Evolutionary conservation across 441 rosid genomes (phyloP).

Genomic region (Euphorbia schlechtendalii): DNA sequence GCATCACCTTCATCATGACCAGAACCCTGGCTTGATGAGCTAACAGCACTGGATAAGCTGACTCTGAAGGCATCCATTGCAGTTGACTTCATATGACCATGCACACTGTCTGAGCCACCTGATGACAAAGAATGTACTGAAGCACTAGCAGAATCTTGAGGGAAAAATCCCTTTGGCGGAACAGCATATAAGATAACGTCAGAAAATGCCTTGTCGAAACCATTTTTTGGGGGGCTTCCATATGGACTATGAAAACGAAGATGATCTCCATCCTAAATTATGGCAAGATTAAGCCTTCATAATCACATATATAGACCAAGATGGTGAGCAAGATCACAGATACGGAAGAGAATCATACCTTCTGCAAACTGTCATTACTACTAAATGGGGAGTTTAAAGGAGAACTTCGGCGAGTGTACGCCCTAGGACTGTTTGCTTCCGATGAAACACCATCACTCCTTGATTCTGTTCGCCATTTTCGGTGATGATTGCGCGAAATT

Average conservation of each 20-base stretch:
- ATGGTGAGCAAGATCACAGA: constrained; percentile 18
- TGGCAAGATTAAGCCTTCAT: constrained; percentile 15
- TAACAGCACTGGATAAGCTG: constrained; percentile 94
- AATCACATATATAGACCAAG: constrained; percentile 7
- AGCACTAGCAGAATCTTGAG: constrained; percentile 64
- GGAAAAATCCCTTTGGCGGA: constrained; percentile 75
- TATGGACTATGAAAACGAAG: constrained; percentile 76
- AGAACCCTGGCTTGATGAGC: constrained; percentile 98
- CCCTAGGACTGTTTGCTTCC: constrained; percentile 88
- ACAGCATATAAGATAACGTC: constrained; percentile 66
- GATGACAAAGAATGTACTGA: constrained; percentile 84
- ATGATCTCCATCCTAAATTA: constrained; percentile 67
- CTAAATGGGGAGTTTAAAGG: constrained; percentile 91
- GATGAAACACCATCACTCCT: constrained; percentile 92
- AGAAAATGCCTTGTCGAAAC: constrained; percentile 71
- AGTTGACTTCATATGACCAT: constrained; percentile 66
- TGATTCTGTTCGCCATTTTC: constrained; percentile 80
- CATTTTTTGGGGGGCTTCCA: constrained; percentile 90
- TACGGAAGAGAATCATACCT: constrained; percentile 39
- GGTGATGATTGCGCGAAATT: constrained; percentile 65
- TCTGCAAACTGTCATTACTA: constrained; percentile 77
- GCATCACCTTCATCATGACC: constrained; percentile 99
- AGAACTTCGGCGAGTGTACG: constrained; percentile 85
- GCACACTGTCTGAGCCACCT: constrained; percentile 83
- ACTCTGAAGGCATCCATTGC: constrained; percentile 80